These are phyloP conservation scores for Polyporus arcularius DNA, from an alignment of 768 basidiomycete species.

Conservation along the genomic window DNA sequence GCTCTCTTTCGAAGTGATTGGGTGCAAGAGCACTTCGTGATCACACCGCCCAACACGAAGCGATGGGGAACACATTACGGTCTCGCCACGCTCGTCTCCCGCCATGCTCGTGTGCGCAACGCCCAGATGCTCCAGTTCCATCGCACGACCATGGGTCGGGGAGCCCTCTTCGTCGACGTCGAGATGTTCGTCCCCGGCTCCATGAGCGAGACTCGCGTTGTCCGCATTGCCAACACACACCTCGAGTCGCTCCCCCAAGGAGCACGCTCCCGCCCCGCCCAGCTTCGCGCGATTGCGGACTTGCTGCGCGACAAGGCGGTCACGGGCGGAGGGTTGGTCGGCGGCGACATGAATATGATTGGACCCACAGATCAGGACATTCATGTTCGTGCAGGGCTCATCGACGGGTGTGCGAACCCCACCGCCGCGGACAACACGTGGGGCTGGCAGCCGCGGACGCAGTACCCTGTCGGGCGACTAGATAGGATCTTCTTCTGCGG, in stretches of 20 bases:
- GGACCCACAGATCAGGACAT: conserved; percentile 44
- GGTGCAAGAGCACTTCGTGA: conserved; percentile 60
- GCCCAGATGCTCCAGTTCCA: conserved; percentile 56
- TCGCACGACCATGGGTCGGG: conserved; percentile 50
- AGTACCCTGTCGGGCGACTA: conserved; percentile 54
- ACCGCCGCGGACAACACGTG: conserved; percentile 58
- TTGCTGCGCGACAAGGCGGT: conserved; percentile 49
- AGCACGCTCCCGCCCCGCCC: conserved; percentile 38
- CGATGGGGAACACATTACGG: conserved; percentile 68
- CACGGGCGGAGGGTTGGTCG: conserved; percentile 56
- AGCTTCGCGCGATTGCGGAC: conserved; percentile 54
- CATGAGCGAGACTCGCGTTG: conserved; percentile 37
- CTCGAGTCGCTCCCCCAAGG: conserved; percentile 63
- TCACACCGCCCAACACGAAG: conserved; percentile 53
- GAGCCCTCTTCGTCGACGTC: conserved; percentile 60
- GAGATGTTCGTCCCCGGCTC: conserved; percentile 40
- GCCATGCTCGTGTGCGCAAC: conserved; percentile 49
- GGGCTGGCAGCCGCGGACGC: conserved; percentile 59
- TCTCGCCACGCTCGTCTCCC: conserved; percentile 69
- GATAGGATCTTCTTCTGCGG: conserved; percentile 66
- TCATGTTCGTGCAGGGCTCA: conserved; percentile 47
- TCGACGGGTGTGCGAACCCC: conserved; percentile 58
- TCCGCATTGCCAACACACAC: conserved; percentile 74
- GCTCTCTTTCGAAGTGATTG: conserved; percentile 57
- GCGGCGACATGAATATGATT: conserved; percentile 77